phyloP scores from a whole-genome alignment of 805 yeast genomes.

The Kockiozyma suomiensis region DNA sequence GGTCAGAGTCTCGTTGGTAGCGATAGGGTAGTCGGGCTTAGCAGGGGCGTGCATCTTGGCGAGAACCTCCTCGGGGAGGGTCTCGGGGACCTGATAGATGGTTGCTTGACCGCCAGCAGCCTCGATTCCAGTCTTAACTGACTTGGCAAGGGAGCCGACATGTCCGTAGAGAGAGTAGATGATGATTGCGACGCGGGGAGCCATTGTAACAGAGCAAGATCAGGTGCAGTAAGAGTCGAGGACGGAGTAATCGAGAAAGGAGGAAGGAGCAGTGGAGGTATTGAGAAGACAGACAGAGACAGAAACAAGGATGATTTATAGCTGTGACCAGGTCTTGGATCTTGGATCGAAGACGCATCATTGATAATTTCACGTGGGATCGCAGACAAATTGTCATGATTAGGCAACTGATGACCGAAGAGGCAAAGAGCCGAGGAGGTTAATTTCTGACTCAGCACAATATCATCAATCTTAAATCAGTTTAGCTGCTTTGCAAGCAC shows the following conservation, averaged over 20 bases:
- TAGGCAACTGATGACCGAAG: too few species aligned
- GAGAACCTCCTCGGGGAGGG: slow-evolving; percentile 65
- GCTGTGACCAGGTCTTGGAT: too few species aligned
- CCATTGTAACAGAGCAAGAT: slow-evolving; percentile 8
- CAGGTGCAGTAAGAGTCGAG: not conserved
- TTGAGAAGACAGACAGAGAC: too few species aligned
- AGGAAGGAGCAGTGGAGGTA: too few species aligned
- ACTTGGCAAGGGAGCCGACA: slow-evolving; percentile 66
- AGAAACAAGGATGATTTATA: too few species aligned
- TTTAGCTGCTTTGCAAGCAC: too few species aligned
- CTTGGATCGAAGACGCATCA: too few species aligned
- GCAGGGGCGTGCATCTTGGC: slow-evolving; percentile 64
- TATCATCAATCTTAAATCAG: too few species aligned
- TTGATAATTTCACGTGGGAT: too few species aligned
- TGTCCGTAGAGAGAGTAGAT: slow-evolving; percentile 85
- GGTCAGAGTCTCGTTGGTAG: slow-evolving; percentile 56
- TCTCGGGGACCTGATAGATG: slow-evolving; percentile 80
- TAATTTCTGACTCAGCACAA: too few species aligned
- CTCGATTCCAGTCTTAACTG: slow-evolving; percentile 68
- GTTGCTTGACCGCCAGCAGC: slow-evolving; percentile 70
- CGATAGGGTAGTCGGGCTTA: slow-evolving; percentile 53
- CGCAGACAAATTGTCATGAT: too few species aligned
- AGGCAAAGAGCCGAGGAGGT: too few species aligned
- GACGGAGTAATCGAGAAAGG: not conserved
- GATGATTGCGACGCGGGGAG: slow-evolving; percentile 67